Evolutionary conservation across 257 asterid species (phyloP).

Genomic region (Prunella vulgaris): DNA sequence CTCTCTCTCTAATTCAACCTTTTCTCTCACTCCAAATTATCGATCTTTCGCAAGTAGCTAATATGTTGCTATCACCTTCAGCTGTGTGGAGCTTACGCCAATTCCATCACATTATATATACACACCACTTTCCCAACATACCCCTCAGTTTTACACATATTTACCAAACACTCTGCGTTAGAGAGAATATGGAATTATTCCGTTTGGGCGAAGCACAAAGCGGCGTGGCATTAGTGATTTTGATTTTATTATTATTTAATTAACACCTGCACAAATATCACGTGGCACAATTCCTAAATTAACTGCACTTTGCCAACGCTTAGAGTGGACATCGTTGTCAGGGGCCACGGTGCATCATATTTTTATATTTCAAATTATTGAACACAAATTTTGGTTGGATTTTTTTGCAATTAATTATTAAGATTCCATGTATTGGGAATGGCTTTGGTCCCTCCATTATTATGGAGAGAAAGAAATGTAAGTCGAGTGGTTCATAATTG

Average conservation of each 20-base stretch:
- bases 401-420: neutral
- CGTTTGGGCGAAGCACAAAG: neutral
- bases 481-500: neutral
- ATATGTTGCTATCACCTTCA: neutral
- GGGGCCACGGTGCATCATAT: slow-evolving; percentile 17
- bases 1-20: too few species aligned
- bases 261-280: slow-evolving; percentile 20
- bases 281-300: slow-evolving; percentile 20
- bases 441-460: slow-evolving; percentile 6
- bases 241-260: slow-evolving; percentile 3
- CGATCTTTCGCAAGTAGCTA: too few species aligned
- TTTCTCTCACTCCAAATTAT: too few species aligned
- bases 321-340: slow-evolving; percentile 3
- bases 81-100: neutral
- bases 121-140: neutral
- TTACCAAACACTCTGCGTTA: neutral
- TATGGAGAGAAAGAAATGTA: neutral
- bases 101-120: slow-evolving; percentile 9
- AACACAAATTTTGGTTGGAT: neutral
- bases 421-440: slow-evolving; percentile 17
- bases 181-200: neutral
- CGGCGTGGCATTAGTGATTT: neutral
- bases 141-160: slow-evolving; percentile 7
- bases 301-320: neutral
- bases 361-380: neutral